These are phyloP conservation scores for Phytophthora kernoviae DNA, from an alignment of 352 stramenopile species.

Conservation along the genomic window DNA sequence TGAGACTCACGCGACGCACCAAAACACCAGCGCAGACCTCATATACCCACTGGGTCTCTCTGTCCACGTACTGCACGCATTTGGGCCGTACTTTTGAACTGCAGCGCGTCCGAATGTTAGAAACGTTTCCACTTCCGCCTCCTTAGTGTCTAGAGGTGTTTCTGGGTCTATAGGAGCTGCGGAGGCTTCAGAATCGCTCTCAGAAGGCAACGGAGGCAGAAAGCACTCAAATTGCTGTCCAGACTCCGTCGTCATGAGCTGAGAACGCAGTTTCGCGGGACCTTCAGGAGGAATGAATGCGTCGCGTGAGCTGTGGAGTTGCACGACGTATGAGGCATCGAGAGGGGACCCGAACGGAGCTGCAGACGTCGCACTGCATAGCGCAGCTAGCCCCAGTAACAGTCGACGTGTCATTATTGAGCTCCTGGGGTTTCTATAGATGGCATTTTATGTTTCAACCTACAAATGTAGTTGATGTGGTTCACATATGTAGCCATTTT, in stretches of 20 bases:
- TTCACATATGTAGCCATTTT: too few species aligned
- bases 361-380: conserved; percentile 3
- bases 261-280: conserved; percentile 31
- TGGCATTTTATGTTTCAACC: too few species aligned
- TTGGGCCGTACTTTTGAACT: conserved; percentile 54
- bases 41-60: conserved; percentile 55
- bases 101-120: conserved; percentile 61
- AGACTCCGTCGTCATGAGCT: conserved; percentile 68
- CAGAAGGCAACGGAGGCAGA: conserved; percentile 41
- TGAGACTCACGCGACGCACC: conserved; percentile 56
- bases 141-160: neutral
- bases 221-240: conserved; percentile 80
- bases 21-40: conserved; percentile 67
- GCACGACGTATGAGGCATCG: conserved; percentile 70
- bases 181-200: neutral
- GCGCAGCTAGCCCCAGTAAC: conserved; percentile 6
- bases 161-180: neutral
- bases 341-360: conserved; percentile 21
- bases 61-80: conserved; percentile 71
- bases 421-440: too few species aligned
- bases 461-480: too few species aligned
- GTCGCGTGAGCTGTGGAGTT: conserved; percentile 59
- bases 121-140: conserved; percentile 24
- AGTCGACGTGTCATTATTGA: conserved; percentile 20
- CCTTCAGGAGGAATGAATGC: conserved; percentile 32